Evolutionary conservation across 441 rosid genomes (phyloP).

Genomic region (Viola pubescens): DNA sequence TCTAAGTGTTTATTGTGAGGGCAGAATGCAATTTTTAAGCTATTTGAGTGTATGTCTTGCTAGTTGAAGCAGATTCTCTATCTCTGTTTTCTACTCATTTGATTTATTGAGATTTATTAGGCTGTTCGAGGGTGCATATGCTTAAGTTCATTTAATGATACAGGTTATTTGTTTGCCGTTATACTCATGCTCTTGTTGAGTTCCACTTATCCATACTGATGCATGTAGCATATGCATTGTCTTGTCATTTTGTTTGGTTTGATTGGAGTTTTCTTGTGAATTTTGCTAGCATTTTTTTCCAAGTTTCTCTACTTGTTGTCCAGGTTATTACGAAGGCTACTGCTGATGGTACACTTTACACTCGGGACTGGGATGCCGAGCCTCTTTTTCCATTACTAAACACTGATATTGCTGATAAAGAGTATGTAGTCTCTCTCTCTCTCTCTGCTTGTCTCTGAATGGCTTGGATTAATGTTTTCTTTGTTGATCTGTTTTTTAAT

Average conservation of each 20-base stretch:
- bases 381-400: conserved; percentile 70
- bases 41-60: neutral
- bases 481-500: conserved; percentile 2
- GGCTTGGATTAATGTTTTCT: conserved; percentile 12
- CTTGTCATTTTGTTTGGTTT: no score
- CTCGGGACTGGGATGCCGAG: conserved; percentile 90
- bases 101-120: no score
- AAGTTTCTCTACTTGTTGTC: conserved; percentile 14
- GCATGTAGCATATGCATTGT: no score
- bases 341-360: conserved; percentile 61
- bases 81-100: no score
- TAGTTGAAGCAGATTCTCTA: no score
- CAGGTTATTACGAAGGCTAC: conserved; percentile 80
- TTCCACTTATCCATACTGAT: no score
- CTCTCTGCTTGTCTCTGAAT: conserved; percentile 8
- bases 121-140: neutral
- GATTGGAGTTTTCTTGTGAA: conserved; percentile 3
- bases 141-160: neutral
- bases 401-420: conserved; percentile 33
- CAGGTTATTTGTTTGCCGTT: no score
- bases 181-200: no score
- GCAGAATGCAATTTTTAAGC: neutral
- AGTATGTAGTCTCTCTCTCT: conserved; percentile 35
- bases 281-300: conserved; percentile 3
- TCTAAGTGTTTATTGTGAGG: neutral